Base-by-base conservation (phyloP, 2,329 filamentous ascomycete genomes). In the Stemphylium lycopersici region DNA sequence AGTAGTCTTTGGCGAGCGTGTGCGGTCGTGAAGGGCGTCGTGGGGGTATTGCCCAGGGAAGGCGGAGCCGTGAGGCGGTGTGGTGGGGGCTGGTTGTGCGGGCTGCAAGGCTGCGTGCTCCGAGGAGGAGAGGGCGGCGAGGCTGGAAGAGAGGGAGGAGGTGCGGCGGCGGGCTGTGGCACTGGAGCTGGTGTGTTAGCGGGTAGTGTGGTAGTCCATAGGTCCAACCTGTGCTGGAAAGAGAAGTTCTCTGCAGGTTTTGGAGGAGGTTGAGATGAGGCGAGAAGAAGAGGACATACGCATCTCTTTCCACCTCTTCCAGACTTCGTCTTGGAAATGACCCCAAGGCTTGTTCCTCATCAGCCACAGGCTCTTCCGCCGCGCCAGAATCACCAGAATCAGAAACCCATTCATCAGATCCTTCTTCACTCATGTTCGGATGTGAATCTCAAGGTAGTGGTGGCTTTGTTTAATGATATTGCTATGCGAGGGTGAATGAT, bases 241-340 rank as follows among this genome's bases (percentile, higher is more conserved):
- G 40, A n/a, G n/a, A n/a, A 32, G 5, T 5, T 34, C 7, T 24
- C 8, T 6, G 6, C 11, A 11, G 2, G 10, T 11, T 24, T 15
- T 44, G 6, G 16, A 24, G 6, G 7, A 3, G 6, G 13, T 4
- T 1, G 4, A n/a, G 6, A 29, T 3, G 8, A 18, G 32, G 20
- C 3, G 6, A 16, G 15, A 13, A n/a, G 22, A 8, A 11, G 8
- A 8, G 13, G 13, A 47, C 55, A 13, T 54, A 57, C 50, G 44
- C 50, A 31, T 48, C 29, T n/a, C 13, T 29, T 38, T 46, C 32
- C 6, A 57, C 41, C 34, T 55, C 45, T 7, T 55, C 55, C 13
- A 33, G 16, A 24, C 34, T 51, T 16, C 18, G 40, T n/a, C 32
- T 29, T 16, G 41, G 31, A 37, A 44, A 55, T 12, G 26, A 22